Base-by-base conservation (phyloP, 2,329 filamentous ascomycete species). In the Coleophoma eucalyptorum region DNA sequence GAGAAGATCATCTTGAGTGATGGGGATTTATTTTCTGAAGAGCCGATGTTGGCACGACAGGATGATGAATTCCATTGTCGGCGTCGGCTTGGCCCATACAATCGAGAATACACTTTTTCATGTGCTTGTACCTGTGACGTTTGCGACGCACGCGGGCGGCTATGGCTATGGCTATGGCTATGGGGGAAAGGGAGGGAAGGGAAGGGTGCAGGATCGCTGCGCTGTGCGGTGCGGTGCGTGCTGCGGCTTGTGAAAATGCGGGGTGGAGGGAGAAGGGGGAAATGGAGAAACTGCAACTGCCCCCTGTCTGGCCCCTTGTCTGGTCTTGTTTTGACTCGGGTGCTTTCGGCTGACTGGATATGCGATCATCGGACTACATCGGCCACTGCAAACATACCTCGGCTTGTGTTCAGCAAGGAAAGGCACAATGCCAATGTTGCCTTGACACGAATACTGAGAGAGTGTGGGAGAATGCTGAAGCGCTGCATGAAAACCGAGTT, bases 101-200 rank as follows among this genome's bases (percentile, higher is more conserved):
- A 26, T 26, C 6, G 26, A 6, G 3, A 26, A n/a, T n/a, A n/a
- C n/a, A n/a, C 43, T 37, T 20, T 34, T 16, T 41, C 51, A 47
- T 53, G 47, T 48, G 47, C 50, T 46, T 40, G 20, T 26, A 26
- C 19, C 19, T 21, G 42, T 43, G 42, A 44, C 42, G 42, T 44
- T 44, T 44, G 12, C 21, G 21, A 31, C 11, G 13, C 13, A 13
- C 41, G 16, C 18, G 5, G 18, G 16, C 26, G 18, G 21, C 21
- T 15, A 43, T 43, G 42, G 19, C 21, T n/a, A n/a, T n/a, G n/a
- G n/a, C n/a, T n/a, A n/a, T n/a, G n/a, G n/a, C n/a, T n/a, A n/a
- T n/a, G n/a, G n/a, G n/a, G n/a, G n/a, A 15, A 38, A 52, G 50
- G 46, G 19, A 50, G 49, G 43, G 16, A 18, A 40, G 41, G 31